A percentile compares a stretch with the other conserved stretches of the same genome.
Conservation (phyloP, 306 rosid species). For the Dalbergia cochinchinensis region DNA sequence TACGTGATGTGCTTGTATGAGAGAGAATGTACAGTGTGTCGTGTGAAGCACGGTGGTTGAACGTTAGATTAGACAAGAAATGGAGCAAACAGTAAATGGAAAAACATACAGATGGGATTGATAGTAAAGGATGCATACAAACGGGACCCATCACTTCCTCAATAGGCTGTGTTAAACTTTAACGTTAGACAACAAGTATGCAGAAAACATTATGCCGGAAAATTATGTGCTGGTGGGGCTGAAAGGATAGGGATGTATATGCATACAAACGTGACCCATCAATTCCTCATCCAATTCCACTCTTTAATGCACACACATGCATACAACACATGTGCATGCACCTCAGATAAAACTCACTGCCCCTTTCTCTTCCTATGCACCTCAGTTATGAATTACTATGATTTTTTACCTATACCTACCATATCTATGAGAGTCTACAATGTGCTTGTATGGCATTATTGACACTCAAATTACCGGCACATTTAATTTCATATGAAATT, state of each 20-base stretch:
- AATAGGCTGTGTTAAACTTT: slow-evolving; percentile 30
- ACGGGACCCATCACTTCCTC: slow-evolving; percentile 46
- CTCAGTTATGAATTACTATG: no score
- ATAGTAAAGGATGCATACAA: slow-evolving; percentile 47
- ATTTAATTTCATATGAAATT: not conserved
- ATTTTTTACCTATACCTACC: no score
- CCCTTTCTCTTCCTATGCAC: slow-evolving; percentile 1
- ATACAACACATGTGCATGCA: slow-evolving; percentile 7
- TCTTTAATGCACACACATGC: not conserved
- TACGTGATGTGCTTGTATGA: not conserved
- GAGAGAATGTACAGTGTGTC: not conserved
- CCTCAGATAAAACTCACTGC: slow-evolving; percentile 34
- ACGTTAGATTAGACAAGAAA: slow-evolving; percentile 48
- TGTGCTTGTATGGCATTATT: not conserved
- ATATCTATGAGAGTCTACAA: no score
- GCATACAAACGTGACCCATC: slow-evolving; percentile 18
- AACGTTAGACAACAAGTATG: slow-evolving; percentile 29
- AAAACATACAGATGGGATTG: slow-evolving; percentile 42
- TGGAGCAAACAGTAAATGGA: slow-evolving; percentile 4
- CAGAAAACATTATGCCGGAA: slow-evolving; percentile 32
- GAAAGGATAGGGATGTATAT: slow-evolving; percentile 31
- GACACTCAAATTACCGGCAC: slow-evolving; percentile 8
- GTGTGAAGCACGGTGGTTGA: slow-evolving; percentile 9
- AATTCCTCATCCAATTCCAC: not conserved
- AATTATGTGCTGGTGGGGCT: slow-evolving; percentile 31